These are phyloP conservation scores for Starmerella bombicola DNA, from an alignment of 805 yeast species.

Conservation along the genomic window DNA sequence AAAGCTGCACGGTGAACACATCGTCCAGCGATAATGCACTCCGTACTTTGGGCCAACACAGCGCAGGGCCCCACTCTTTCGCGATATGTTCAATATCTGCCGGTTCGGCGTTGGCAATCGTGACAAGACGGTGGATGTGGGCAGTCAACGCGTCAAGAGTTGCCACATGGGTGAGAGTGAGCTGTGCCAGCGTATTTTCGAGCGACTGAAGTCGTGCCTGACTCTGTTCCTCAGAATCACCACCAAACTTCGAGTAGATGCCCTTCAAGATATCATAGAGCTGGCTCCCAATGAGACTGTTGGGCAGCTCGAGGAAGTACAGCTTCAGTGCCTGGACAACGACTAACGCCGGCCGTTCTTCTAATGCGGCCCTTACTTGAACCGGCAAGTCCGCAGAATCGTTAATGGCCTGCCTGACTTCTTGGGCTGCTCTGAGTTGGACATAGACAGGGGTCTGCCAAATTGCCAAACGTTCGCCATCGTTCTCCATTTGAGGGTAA, in stretches of 20 bases:
- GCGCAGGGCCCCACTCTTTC: conserved; percentile 52
- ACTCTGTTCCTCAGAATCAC: conserved; percentile 26
- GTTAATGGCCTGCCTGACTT: conserved; percentile 17
- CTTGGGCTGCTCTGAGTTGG: conserved; percentile 30
- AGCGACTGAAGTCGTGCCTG: conserved; percentile 45
- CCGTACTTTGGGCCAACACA: conserved; percentile 42
- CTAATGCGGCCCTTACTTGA: conserved; percentile 24
- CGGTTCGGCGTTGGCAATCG: conserved; percentile 33
- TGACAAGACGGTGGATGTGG: conserved; percentile 54
- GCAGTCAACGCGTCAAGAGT: conserved; percentile 70
- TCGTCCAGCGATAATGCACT: conserved; percentile 42
- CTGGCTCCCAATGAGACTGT: conserved; percentile 53
- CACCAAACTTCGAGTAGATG: conserved; percentile 43
- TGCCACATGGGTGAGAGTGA: conserved; percentile 61
- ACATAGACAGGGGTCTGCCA: conserved; percentile 48
- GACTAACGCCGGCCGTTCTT: conserved; percentile 37
- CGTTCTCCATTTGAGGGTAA: conserved; percentile 55
- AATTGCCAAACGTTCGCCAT: conserved; percentile 49
- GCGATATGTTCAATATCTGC: conserved; percentile 35
- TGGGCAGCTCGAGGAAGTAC: conserved; percentile 68
- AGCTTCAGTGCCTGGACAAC: conserved; percentile 54
- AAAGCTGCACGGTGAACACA: conserved; percentile 44
- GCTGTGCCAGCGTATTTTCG: conserved; percentile 50
- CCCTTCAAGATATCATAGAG: conserved; percentile 57
- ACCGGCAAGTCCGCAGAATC: conserved; percentile 8